Evolutionary conservation across 2,329 filamentous ascomycete genomes (phyloP).

Genomic region (Nemania sp.): DNA sequence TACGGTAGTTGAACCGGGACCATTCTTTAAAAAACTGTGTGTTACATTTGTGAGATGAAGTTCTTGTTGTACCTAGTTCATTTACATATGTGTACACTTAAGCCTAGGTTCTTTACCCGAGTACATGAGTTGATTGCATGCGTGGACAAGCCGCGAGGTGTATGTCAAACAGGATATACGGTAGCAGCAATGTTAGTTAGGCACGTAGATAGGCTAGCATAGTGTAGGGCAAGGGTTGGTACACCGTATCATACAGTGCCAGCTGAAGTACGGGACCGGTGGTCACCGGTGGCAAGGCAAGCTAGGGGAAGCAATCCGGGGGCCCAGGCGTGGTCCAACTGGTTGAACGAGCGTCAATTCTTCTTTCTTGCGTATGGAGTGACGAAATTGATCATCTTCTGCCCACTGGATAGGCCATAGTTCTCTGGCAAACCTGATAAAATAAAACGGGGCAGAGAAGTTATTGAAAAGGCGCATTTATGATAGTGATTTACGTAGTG

Average conservation of each 20-base stretch:
- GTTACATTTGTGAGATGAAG: too few species aligned
- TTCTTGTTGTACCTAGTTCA: too few species aligned
- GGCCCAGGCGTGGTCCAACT: slow-evolving; percentile 23
- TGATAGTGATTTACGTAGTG: neutral
- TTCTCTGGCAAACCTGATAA: neutral
- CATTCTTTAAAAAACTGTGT: slow-evolving; percentile 1
- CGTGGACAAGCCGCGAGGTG: neutral
- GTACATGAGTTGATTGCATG: too few species aligned
- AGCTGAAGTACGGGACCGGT: slow-evolving; percentile 13
- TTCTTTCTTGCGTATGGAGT: slow-evolving; percentile 14
- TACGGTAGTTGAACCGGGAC: neutral
- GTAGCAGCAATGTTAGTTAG: neutral
- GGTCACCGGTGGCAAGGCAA: slow-evolving; percentile 26
- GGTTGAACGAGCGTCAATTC: slow-evolving; percentile 13
- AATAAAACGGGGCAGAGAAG: too few species aligned
- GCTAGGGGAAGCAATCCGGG: slow-evolving; percentile 42
- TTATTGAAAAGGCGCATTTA: neutral
- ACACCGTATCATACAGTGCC: slow-evolving; percentile 31
- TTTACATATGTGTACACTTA: too few species aligned
- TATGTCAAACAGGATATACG: neutral
- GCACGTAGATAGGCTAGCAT: neutral
- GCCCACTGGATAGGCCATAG: neutral
- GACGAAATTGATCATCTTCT: slow-evolving; percentile 32
- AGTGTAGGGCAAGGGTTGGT: neutral
- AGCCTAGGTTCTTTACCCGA: too few species aligned